Conservation (phyloP, 176 grass and related monocot genomes). For the Areca catechu region DNA sequence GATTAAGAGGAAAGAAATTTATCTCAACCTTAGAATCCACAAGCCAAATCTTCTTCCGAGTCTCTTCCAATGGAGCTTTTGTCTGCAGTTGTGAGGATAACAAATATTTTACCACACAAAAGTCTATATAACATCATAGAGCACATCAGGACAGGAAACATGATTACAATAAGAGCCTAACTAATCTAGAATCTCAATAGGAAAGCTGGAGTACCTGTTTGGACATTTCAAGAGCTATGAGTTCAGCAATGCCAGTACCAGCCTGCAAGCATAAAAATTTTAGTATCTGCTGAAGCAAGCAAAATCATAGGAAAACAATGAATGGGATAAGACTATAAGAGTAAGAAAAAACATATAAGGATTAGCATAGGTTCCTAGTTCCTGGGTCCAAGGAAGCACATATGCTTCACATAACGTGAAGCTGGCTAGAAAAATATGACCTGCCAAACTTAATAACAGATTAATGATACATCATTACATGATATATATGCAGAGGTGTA, state of each 20-base stretch:
- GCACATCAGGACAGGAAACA: no score
- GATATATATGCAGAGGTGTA: no score
- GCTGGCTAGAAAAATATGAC: no score
- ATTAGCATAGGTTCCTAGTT: no score
- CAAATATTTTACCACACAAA: constrained; percentile 2
- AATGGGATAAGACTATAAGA: no score
- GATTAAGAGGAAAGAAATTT: not conserved
- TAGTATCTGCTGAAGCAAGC: no score
- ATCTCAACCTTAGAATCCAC: constrained; percentile 72
- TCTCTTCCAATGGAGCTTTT: constrained; percentile 51
- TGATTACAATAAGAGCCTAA: no score
- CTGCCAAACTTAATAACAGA: no score
- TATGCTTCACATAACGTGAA: no score
- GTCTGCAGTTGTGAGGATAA: constrained; percentile 35
- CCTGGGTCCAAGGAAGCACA: no score
- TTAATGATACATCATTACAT: no score
- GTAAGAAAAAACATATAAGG: no score
- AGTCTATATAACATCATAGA: not conserved
- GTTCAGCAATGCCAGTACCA: constrained; percentile 89
- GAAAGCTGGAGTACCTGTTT: constrained; percentile 18
- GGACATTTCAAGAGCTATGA: constrained; percentile 73
- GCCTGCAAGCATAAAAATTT: constrained; percentile 50
- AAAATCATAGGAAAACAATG: not conserved
- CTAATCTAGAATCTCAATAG: not conserved
- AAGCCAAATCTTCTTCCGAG: constrained; percentile 89